These are phyloP conservation scores for Ustilago trichophora DNA, from an alignment of 1,284 basidiomycete species.

Conservation along the genomic window DNA sequence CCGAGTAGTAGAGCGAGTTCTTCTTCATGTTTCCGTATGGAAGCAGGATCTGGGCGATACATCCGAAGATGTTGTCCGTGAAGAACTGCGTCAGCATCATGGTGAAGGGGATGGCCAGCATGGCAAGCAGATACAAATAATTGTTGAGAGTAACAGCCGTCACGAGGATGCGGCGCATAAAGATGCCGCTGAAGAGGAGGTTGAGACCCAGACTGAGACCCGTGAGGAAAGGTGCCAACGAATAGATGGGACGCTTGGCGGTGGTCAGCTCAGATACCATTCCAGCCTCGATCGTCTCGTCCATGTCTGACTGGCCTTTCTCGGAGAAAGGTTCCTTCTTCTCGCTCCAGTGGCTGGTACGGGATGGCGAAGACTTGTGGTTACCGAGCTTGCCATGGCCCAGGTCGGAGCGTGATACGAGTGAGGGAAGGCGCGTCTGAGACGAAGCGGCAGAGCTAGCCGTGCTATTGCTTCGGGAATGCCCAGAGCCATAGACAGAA, in stretches of 20 bases:
- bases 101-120: constrained; percentile 74
- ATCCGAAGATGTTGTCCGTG: constrained; percentile 72
- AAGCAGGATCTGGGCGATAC: constrained; percentile 31
- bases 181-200: constrained; percentile 70
- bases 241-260: constrained; percentile 71
- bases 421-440: constrained; percentile 9
- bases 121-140: constrained; percentile 72
- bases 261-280: constrained; percentile 11
- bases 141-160: constrained; percentile 77
- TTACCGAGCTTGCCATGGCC: constrained; percentile 18
- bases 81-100: constrained; percentile 76
- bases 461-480: constrained; percentile 12
- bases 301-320: constrained; percentile 7
- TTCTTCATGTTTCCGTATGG: constrained; percentile 75
- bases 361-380: constrained; percentile 6
- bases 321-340: constrained; percentile 14
- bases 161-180: constrained; percentile 74
- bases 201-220: constrained; percentile 73
- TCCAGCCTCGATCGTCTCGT: constrained; percentile 14
- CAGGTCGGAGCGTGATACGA: constrained; percentile 14
- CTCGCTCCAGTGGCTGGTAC: constrained; percentile 6
- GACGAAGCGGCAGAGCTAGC: constrained; percentile 25
- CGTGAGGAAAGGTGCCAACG: constrained; percentile 80
- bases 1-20: constrained; percentile 68
- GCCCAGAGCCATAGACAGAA: constrained; percentile 14